A percentile compares a stretch with the other conserved stretches of the same genome.
Conservation (phyloP, 805 yeast genomes). For the Metschnikowia proteae region DNA sequence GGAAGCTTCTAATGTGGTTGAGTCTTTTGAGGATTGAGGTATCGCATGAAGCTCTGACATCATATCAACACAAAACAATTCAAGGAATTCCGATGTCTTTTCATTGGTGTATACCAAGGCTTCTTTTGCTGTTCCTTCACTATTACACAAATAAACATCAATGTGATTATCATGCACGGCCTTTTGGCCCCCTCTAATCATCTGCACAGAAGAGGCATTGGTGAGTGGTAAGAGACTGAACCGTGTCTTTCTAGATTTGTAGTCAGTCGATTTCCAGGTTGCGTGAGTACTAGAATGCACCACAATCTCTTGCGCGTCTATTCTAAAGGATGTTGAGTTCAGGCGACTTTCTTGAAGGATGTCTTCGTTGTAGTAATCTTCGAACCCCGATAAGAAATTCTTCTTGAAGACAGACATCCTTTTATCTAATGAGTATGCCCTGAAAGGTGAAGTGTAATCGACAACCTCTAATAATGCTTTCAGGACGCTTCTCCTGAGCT, state of each 20-base stretch:
- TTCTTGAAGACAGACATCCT: slow-evolving; percentile 59
- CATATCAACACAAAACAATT: slow-evolving; percentile 14
- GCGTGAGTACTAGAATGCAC: slow-evolving; percentile 8
- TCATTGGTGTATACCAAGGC: slow-evolving; percentile 37
- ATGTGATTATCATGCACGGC: not conserved
- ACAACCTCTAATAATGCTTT: slow-evolving; percentile 55
- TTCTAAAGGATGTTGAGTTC: slow-evolving; percentile 3
- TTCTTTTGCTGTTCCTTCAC: slow-evolving; percentile 4
- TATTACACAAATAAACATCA: slow-evolving; percentile 15
- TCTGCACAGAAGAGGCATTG: slow-evolving; percentile 12
- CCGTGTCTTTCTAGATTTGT: not conserved
- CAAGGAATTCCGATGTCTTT: slow-evolving; percentile 32
- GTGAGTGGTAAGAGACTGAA: slow-evolving; percentile 12
- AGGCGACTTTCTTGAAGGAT: slow-evolving; percentile 3
- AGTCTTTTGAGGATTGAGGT: slow-evolving; percentile 48
- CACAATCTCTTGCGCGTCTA: slow-evolving; percentile 12
- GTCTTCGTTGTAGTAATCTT: slow-evolving; percentile 33
- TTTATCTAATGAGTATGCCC: slow-evolving; percentile 48
- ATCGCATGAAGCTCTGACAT: slow-evolving; percentile 20
- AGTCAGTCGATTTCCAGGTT: slow-evolving; percentile 9
- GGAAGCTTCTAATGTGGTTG: slow-evolving; percentile 45
- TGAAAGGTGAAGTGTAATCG: slow-evolving; percentile 43
- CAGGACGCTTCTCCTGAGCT: slow-evolving; percentile 64
- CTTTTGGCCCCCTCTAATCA: slow-evolving; percentile 7
- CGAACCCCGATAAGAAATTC: slow-evolving; percentile 54